phyloP scores from a whole-genome alignment of 345 rosid species.

The Eucalyptus fibrosa region DNA sequence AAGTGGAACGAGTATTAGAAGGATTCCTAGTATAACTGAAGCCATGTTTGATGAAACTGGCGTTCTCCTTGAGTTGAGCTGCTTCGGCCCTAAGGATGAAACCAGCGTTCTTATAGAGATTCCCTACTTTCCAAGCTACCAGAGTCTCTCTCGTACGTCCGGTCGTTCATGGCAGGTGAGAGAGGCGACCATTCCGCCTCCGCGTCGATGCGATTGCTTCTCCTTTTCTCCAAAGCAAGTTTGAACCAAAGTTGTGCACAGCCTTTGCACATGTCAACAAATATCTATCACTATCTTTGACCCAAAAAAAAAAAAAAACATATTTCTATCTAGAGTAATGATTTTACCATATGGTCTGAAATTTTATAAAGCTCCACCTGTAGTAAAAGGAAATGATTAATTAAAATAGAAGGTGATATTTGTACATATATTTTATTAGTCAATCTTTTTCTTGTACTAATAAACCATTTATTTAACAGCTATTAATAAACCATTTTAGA shows the following conservation, averaged over 20 bases:
- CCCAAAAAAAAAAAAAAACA: background rate
- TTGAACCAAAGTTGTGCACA: background rate
- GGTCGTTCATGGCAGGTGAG: background rate
- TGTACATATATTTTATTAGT: background rate
- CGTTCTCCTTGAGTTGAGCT: too few species aligned
- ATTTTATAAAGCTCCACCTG: background rate
- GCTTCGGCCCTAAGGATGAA: too few species aligned
- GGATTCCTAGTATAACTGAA: too few species aligned
- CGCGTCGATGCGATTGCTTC: too few species aligned
- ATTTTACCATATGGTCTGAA: background rate
- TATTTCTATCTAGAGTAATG: background rate
- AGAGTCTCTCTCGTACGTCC: too few species aligned
- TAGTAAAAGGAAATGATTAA: background rate
- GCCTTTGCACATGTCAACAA: background rate
- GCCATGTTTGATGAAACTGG: too few species aligned
- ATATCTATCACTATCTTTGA: too few species aligned
- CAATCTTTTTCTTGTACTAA: rapidly evolving
- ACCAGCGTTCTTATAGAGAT: too few species aligned
- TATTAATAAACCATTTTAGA: too few species aligned
- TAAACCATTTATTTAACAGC: too few species aligned
- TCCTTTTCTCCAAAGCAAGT: background rate
- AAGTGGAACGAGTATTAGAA: too few species aligned
- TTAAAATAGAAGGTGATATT: background rate
- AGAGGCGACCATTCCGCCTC: background rate
- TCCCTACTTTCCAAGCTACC: too few species aligned